Conservation (phyloP, 192 early-diverging fungal genomes). For the Backusella circina region DNA sequence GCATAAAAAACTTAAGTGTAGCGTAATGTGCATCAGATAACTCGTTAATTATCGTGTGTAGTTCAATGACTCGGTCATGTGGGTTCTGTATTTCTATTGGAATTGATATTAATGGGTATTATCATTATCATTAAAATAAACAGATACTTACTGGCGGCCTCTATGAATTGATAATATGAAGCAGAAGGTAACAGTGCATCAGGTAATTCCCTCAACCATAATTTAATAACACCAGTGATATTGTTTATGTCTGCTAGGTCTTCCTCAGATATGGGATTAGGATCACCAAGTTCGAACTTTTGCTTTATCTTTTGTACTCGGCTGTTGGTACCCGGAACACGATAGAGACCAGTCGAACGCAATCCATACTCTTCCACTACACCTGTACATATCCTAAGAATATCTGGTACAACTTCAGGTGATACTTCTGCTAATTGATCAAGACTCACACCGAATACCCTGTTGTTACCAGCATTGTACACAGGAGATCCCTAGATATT, state of each 20-base stretch:
- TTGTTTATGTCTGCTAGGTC: constrained; percentile 75
- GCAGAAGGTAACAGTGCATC: constrained; percentile 76
- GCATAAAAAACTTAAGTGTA: constrained; percentile 77
- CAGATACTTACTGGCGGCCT: constrained; percentile 61
- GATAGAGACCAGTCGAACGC: constrained; percentile 80
- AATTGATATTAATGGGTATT: neutral
- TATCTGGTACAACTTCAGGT: constrained; percentile 63
- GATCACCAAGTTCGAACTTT: constrained; percentile 68
- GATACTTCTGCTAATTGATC: constrained; percentile 68
- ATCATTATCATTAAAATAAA: neutral
- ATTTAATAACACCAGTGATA: constrained; percentile 81
- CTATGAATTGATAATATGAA: constrained; percentile 65
- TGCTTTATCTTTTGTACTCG: constrained; percentile 70
- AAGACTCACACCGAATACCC: constrained; percentile 49
- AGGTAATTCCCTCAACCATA: constrained; percentile 91
- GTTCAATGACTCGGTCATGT: constrained; percentile 47
- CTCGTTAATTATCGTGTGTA: constrained; percentile 71
- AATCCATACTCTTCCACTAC: constrained; percentile 76
- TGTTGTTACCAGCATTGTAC: constrained; percentile 1
- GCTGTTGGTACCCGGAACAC: constrained; percentile 77
- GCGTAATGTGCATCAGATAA: constrained; percentile 81
- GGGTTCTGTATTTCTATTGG: constrained; percentile 58
- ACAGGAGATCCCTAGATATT: neutral
- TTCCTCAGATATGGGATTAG: constrained; percentile 56
- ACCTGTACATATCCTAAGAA: constrained; percentile 76